Evolutionary conservation across 73 alveolate species (phyloP).

Genomic region (Symbiodinium pilosum): DNA sequence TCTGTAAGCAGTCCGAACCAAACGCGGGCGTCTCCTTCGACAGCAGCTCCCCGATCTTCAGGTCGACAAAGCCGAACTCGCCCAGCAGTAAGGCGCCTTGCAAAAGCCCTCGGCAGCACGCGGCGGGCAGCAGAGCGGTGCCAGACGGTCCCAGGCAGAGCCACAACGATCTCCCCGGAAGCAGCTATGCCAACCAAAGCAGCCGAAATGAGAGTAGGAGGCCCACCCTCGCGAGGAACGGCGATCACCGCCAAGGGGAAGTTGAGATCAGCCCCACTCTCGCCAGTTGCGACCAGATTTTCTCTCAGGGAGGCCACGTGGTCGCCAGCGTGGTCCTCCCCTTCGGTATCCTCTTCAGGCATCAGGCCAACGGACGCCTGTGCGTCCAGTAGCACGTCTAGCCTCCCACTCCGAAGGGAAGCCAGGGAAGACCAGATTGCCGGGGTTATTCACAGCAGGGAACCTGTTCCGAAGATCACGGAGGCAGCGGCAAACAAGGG

Average conservation of each 20-base stretch:
- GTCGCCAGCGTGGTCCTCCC: background rate
- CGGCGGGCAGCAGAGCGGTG: background rate
- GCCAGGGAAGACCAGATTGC: background rate
- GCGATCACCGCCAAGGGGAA: background rate
- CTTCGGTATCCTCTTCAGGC: background rate
- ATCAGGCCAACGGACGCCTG: slow-evolving; percentile 21
- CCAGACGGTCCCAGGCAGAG: background rate
- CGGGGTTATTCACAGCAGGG: background rate
- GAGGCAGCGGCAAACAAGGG: background rate
- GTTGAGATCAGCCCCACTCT: background rate
- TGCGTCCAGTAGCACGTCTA: background rate
- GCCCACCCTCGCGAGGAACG: background rate
- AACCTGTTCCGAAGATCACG: background rate
- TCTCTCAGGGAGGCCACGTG: background rate
- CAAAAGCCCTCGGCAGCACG: background rate
- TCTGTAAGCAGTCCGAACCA: background rate
- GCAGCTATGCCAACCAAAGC: background rate
- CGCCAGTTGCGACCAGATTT: background rate
- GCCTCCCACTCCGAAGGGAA: slow-evolving; percentile 26
- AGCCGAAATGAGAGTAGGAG: background rate
- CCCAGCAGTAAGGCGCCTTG: background rate
- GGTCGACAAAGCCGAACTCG: background rate
- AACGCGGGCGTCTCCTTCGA: background rate
- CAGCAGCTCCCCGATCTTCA: background rate
- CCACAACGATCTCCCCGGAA: background rate